Evolutionary conservation across 345 rosid species (phyloP).

Genomic region (Populus pruinosa): DNA sequence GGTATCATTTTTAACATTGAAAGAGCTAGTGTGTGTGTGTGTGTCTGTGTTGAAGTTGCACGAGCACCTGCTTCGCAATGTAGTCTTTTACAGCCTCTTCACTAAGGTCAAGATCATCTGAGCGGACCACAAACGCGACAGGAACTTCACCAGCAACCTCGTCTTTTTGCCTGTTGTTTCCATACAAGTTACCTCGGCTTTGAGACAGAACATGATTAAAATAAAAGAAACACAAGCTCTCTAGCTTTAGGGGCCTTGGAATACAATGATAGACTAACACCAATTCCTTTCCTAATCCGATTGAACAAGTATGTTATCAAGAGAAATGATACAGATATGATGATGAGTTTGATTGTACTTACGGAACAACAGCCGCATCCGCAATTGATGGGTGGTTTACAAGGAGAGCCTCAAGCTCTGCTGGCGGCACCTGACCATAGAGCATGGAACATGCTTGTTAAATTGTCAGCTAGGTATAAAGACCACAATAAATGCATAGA

Average conservation of each 20-base stretch:
- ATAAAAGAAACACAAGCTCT: too few species aligned
- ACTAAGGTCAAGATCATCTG: constrained; percentile 49
- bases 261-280: background rate
- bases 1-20: too few species aligned
- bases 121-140: constrained; percentile 79
- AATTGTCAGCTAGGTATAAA: too few species aligned
- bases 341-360: constrained; percentile 23
- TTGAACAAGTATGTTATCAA: too few species aligned
- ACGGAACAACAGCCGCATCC: constrained; percentile 95
- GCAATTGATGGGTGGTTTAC: constrained; percentile 61
- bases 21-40: too few species aligned
- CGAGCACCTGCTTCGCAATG: constrained; percentile 65
- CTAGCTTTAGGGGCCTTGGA: background rate
- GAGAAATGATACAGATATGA: background rate
- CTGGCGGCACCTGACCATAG: constrained; percentile 69
- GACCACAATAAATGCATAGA: too few species aligned
- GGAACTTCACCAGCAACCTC: constrained; percentile 93
- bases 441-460: background rate
- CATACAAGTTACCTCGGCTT: too few species aligned
- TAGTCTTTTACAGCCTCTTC: constrained; percentile 71
- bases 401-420: constrained; percentile 85
- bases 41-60: background rate
- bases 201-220: too few species aligned
- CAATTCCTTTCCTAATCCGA: too few species aligned
- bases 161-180: constrained; percentile 53